Evolutionary conservation across 805 yeast species (phyloP).

Genomic region (Saccharomycopsis babjevae): DNA sequence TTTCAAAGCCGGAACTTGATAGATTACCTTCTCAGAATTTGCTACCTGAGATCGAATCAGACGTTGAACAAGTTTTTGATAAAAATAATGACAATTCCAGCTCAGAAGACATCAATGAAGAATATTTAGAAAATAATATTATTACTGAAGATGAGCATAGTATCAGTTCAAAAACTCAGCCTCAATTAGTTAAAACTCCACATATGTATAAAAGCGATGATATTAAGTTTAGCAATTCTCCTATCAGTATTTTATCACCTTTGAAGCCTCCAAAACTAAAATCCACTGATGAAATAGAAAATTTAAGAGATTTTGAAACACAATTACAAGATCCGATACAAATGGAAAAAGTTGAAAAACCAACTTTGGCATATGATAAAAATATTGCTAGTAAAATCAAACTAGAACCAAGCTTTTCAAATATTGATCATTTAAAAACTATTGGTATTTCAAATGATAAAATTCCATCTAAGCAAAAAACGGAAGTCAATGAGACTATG

Average conservation of each 20-base stretch:
- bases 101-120: neutral
- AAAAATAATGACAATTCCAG: neutral
- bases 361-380: neutral
- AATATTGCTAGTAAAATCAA: neutral
- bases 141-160: neutral
- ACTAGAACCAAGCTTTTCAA: neutral
- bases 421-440: neutral
- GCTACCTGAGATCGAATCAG: neutral
- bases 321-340: neutral
- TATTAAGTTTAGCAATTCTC: constrained; percentile 6
- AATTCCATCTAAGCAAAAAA: neutral
- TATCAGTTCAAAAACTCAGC: neutral
- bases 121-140: neutral
- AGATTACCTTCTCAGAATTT: neutral
- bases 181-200: neutral
- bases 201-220: neutral
- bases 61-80: neutral
- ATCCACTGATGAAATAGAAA: constrained; percentile 9
- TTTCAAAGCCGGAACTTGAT: neutral
- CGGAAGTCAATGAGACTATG: neutral
- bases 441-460: neutral
- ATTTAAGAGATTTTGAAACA: constrained; percentile 19
- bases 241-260: constrained; percentile 17
- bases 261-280: constrained; percentile 16
- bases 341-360: neutral